Base-by-base conservation (phyloP, 2,329 filamentous ascomycete genomes). In the Xylaria sp. region DNA sequence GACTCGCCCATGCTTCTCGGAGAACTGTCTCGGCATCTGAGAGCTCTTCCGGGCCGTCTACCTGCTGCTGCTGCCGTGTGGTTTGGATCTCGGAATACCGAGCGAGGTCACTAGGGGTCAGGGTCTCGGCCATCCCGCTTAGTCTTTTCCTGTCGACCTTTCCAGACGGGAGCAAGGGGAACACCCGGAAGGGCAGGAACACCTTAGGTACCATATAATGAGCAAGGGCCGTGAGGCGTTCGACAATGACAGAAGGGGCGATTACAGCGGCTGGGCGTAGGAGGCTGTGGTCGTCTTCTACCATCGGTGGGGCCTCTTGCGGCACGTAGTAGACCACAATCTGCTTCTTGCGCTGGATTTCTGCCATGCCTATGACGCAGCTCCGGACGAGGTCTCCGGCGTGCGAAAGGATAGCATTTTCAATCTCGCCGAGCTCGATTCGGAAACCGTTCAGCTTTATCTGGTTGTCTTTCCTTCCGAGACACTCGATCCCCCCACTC, bases 381-480 rank as follows among this genome's bases (percentile, higher is more conserved):
- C 76, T 70, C 29, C 67, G 70, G 11, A 77, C 48, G 4, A 50
- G 41, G 71, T 70, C 56, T 70, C 73, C 17, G 16, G 48, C 44
- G 19, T 71, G 73, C 42, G 29, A 9, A 26, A 26, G 29, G 39
- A 61, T 38, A 22, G 65, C 65, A 44, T 71, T 69, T 65, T 74
- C 79, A 38, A 74, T 74, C 62, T 74, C 76, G 18, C 69, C 74
- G 48, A 76, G 65, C 66, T 74, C 81, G 57, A 77, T 67, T 55
- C 77, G 58, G 50, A 72, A 79, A 41, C 81, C 82, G 29, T 74
- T 72, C 18, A 81, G 63, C 61, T 81, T 81, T 43, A 78, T 70
- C 59, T 80, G 77, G 1, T 71, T 71, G 61, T 80, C 78, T 51
- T 75, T 76, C 39, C 78, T 71, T 40, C 78, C 78, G 46, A 76